Conservation (phyloP, 805 yeast species). For the Blastobotrys terrestris region DNA sequence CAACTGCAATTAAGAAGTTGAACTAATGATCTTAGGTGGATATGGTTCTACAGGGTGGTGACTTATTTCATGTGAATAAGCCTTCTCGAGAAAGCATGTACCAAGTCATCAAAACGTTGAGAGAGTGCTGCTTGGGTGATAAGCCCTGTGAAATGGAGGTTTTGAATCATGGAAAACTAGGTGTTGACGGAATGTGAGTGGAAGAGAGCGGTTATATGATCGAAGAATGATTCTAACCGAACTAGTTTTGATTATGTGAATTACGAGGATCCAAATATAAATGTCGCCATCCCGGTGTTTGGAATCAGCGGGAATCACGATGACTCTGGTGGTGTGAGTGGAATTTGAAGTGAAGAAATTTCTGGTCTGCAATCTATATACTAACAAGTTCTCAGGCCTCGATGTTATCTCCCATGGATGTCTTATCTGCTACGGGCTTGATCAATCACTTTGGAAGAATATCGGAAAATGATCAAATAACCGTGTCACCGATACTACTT, state of each 20-base stretch:
- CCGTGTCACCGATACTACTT: constrained; percentile 68
- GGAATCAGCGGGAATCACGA: constrained; percentile 96
- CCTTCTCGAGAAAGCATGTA: constrained; percentile 83
- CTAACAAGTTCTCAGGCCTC: constrained; percentile 19
- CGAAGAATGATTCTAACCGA: background rate
- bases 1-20: background rate
- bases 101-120: constrained; percentile 67
- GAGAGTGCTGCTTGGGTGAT: constrained; percentile 75
- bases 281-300: constrained; percentile 84
- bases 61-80: constrained; percentile 82
- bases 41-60: constrained; percentile 89
- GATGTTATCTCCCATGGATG: constrained; percentile 76
- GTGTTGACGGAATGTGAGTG: constrained; percentile 44
- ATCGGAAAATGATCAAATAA: constrained; percentile 64
- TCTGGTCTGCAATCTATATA: too few species aligned
- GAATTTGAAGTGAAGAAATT: too few species aligned
- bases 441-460: constrained; percentile 88
- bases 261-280: constrained; percentile 85
- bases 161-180: constrained; percentile 67
- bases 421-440: constrained; percentile 73
- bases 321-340: constrained; percentile 83
- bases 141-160: constrained; percentile 81
- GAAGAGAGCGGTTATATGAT: background rate
- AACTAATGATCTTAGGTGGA: constrained; percentile 41
- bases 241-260: constrained; percentile 56